phyloP scores from a whole-genome alignment of 2,329 filamentous ascomycete genomes.

The Chrysosporium queenslandicum region DNA sequence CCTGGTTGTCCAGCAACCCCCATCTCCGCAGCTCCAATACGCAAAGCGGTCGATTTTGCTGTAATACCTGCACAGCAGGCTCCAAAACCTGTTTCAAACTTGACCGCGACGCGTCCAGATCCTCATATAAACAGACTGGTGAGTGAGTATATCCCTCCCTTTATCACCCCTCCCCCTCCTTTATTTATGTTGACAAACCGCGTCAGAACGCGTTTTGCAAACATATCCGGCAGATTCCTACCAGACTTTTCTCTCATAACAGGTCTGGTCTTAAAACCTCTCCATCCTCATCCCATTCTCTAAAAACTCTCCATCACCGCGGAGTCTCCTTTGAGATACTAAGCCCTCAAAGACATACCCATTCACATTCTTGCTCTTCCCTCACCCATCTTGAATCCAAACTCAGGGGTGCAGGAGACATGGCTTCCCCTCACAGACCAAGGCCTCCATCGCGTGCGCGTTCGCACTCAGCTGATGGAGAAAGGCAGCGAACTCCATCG shows the following conservation, averaged over 20 bases:
- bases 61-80: background rate
- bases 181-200: slow-evolving; percentile 13
- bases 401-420: background rate
- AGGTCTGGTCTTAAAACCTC: slow-evolving; percentile 13
- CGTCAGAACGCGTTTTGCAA: slow-evolving; percentile 16
- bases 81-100: background rate
- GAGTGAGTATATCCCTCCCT: slow-evolving; percentile 13
- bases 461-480: slow-evolving; percentile 7
- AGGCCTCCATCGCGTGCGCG: slow-evolving; percentile 1
- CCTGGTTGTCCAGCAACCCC: background rate
- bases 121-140: slow-evolving; percentile 12
- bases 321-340: slow-evolving; percentile 20
- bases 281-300: slow-evolving; percentile 3
- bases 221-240: slow-evolving; percentile 15
- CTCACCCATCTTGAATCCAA: background rate
- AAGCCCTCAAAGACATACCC: slow-evolving; percentile 10
- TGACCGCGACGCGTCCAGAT: slow-evolving; percentile 4
- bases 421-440: background rate
- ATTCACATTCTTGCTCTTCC: background rate
- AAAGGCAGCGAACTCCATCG: slow-evolving; percentile 15
- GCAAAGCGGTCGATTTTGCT: background rate
- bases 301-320: slow-evolving; percentile 13
- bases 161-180: background rate
- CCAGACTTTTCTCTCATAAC: slow-evolving; percentile 12
- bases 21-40: background rate